Percentiles rank a stretch among this genome's conserved stretches.
These are phyloP conservation scores for Debaryomyces maramus DNA, from an alignment of 805 yeast species.

Conservation along the genomic window DNA sequence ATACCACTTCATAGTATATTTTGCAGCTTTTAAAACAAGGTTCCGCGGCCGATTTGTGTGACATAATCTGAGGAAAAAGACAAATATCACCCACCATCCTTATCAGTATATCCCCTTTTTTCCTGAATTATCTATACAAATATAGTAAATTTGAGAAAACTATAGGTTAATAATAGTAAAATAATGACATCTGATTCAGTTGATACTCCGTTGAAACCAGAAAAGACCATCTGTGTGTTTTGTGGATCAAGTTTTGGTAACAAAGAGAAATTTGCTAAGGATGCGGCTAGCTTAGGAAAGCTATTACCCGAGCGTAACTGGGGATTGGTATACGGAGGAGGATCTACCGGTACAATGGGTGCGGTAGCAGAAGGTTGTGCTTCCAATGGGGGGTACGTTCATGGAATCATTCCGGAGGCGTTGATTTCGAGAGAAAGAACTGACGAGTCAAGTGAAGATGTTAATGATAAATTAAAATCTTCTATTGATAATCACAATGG, in stretches of 20 bases:
- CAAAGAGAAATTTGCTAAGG: constrained; percentile 46
- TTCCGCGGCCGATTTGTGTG: constrained; percentile 2
- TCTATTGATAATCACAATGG: constrained; percentile 66
- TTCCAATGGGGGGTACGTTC: constrained; percentile 63
- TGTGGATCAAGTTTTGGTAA: constrained; percentile 83
- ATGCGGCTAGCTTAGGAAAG: constrained; percentile 62
- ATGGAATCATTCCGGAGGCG: constrained; percentile 86
- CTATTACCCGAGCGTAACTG: constrained; percentile 57
- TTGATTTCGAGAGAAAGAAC: constrained; percentile 69
- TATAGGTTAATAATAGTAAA: not conserved
- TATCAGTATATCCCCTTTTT: not conserved
- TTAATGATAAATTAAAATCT: constrained; percentile 50
- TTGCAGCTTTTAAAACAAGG: not conserved
- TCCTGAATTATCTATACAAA: not conserved
- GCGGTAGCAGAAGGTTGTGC: constrained; percentile 66
- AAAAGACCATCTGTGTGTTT: constrained; percentile 71
- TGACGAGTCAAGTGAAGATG: constrained; percentile 34
- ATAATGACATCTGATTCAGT: constrained; percentile 21
- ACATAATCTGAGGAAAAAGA: not conserved
- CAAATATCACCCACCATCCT: not conserved
- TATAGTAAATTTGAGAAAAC: not conserved
- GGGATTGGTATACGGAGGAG: constrained; percentile 89
- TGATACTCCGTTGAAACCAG: constrained; percentile 14
- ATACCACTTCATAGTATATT: not conserved
- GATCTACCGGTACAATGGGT: constrained; percentile 84